Base-by-base conservation (phyloP, 2,329 filamentous ascomycete genomes). In the Venturia asperata region DNA sequence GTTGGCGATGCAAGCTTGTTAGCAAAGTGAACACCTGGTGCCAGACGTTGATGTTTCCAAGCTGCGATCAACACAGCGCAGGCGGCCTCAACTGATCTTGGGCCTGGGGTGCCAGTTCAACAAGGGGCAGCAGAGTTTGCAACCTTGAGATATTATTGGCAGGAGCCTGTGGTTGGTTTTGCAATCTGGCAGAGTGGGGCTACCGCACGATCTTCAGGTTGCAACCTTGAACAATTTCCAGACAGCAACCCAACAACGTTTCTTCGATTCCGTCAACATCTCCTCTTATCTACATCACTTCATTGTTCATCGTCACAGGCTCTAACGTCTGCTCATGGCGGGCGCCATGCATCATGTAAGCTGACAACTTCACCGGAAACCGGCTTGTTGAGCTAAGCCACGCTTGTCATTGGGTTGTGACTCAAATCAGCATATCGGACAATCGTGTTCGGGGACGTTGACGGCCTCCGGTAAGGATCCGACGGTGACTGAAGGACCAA, bases 301-400 rank as follows among this genome's bases (percentile, higher is more conserved):
- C 30, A 6, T n/a, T 37, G 10, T 56, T 34, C 24, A 37, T 5
- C 15, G n/a, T 56, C 3, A 2, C 27, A 58, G 15, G n/a, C n/a
- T 39, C 30, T 19, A 10, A n/a, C 27, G 6, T n/a, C 10, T 37
- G 27, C 52, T 37, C 37, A 7, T 9, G 9, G 1, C 10, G n/a
- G 52, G 5, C 30, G 30, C 52, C 30, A 37, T 27, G 30, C 24
- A 27, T 52, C 47, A 37, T 37, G 52, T 58, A 58, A 58, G 52
- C 52, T 58, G 52, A 56, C 24, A 24, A 58, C 6, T 11, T 58
- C 27, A 58, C 30, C 52, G 30, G 52, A 58, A 58, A 13, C 21
- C 21, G 47, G 47, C 47, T 52, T 52, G 13, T 24, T 21, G 52
- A 21, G 27, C 52, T 58, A 37, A 58, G 52, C 52, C 52, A 39